These are phyloP conservation scores for Rachicladosporium sp. DNA, from an alignment of 2,329 filamentous ascomycete genomes.

Conservation along the genomic window DNA sequence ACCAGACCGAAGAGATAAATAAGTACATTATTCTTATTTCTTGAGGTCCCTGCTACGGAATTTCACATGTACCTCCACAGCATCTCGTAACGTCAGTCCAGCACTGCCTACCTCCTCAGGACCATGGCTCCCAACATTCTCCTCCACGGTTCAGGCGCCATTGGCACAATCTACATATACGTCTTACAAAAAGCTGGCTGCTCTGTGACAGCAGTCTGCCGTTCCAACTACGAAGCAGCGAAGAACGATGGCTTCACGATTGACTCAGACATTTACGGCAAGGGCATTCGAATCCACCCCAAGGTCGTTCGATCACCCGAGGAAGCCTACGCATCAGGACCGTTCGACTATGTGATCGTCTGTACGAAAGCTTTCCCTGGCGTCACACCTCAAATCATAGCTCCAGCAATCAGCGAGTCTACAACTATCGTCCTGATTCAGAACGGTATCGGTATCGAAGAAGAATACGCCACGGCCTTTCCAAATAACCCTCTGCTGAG, in stretches of 20 bases:
- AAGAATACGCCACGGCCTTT: conserved; percentile 38
- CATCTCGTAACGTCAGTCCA: too few relatives aligned
- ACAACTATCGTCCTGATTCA: conserved; percentile 49
- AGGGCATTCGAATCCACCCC: conserved; percentile 25
- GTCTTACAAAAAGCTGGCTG: conserved; percentile 27
- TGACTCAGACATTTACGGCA: conserved; percentile 26
- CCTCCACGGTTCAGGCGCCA: conserved; percentile 31
- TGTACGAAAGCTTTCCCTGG: conserved; percentile 34
- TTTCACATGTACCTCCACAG: too few relatives aligned
- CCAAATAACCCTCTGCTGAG: conserved; percentile 42
- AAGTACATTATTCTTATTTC: too few relatives aligned
- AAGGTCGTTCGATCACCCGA: conserved; percentile 23
- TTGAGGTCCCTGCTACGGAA: conserved; percentile 9
- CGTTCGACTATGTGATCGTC: conserved; percentile 38
- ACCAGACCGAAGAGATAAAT: too few relatives aligned
- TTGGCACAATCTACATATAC: conserved; percentile 32
- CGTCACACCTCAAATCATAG: conserved; percentile 23
- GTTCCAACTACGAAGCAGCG: conserved; percentile 32
- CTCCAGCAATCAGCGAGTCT: conserved; percentile 25
- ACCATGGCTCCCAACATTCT: conserved; percentile 22
- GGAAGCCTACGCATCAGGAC: conserved; percentile 21
- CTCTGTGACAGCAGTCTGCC: conserved; percentile 31
- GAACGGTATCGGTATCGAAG: conserved; percentile 50
- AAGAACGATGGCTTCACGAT: conserved; percentile 30
- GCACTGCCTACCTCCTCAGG: neutral